Evolutionary conservation across 2,329 filamentous ascomycete genomes (phyloP), one percentile per base, ranked within the genome.

Genomic region (Xylariales sp.): DNA sequence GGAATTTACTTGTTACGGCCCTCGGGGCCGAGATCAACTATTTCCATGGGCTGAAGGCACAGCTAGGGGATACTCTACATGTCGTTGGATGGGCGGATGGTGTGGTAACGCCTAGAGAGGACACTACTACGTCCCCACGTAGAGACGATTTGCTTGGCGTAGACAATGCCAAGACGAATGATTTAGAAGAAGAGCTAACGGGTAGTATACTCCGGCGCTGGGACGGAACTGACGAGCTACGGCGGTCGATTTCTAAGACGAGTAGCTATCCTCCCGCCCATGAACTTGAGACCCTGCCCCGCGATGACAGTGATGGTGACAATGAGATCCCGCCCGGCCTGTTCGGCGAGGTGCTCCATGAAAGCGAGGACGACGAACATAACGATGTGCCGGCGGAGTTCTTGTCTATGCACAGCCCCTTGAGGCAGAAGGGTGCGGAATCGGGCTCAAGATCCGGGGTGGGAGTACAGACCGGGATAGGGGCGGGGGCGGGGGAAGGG

Each of bases 1-100:
- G 92, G 92, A 94, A 91, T 64, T 80, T 94, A 16, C 82, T 95
- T 18, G 89, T 94, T 4, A 92, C 88, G 59, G 91, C 91, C 10
- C 89, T 95, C 41, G 91, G 91, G 0, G 92, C 92, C 0, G 92
- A 93, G 76, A 75, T 92, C 1, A 89, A 91, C 66, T 90, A 90
- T 2, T 89, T 92, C 68, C 81, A 81, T 39, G 86, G 90, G 73
- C 89, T 89, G 0, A 84, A 85, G 71, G 78, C 82, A 3, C 82
- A 93, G 49, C 79, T 93, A n/a, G 76, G 74, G 7, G 76, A 75
- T 5, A 79, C 78, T 4, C 72, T 84, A 41, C 75, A 73, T 3
- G 73, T 71, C 1, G 74, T 77, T 0, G 78, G 80, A 0, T 72
- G 78, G 39, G 74, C 74, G 5, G 69, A 77, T 34, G 67, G 70